Percentiles rank a stretch among this genome's conserved stretches.
Evolutionary conservation across 2,329 filamentous ascomycete species (phyloP).

Genomic region (Colletotrichum gigasporum): DNA sequence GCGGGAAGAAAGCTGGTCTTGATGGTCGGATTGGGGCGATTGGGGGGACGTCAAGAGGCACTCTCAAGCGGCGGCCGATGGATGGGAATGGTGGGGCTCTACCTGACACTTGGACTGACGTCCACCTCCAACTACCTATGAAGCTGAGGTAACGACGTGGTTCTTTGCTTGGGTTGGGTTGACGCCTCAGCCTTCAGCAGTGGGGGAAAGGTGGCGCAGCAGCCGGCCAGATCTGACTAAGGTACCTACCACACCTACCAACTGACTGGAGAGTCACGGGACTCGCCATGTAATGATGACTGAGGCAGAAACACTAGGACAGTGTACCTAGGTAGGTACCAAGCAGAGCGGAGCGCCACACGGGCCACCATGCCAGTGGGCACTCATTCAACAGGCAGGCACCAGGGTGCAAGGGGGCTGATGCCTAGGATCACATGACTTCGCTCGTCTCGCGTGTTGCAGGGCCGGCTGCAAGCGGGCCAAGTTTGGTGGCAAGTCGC

Average conservation of each 20-base stretch:
- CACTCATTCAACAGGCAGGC: too few relatives aligned
- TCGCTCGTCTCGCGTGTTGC: slow-evolving; percentile 46
- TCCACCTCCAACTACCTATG: not conserved
- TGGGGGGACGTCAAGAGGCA: slow-evolving; percentile 15
- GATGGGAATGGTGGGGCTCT: slow-evolving; percentile 25
- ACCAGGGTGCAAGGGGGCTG: slow-evolving; percentile 28
- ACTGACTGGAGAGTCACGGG: not conserved
- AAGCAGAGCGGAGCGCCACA: not conserved
- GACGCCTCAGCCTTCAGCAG: not conserved
- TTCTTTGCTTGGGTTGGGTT: not conserved
- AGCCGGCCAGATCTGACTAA: not conserved
- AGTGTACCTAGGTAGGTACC: too few relatives aligned
- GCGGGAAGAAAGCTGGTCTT: slow-evolving; percentile 31
- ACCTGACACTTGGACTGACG: slow-evolving; percentile 32
- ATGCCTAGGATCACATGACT: slow-evolving; percentile 50
- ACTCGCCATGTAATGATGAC: not conserved
- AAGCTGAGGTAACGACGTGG: not conserved
- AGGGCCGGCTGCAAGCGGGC: slow-evolving; percentile 7
- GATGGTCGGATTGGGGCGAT: slow-evolving; percentile 11
- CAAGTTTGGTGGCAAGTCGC: slow-evolving; percentile 35
- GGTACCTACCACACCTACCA: too few relatives aligned
- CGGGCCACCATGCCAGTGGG: too few relatives aligned
- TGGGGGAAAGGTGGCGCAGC: not conserved
- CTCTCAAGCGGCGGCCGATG: not conserved
- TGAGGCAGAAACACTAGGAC: not conserved